Evolutionary conservation across 495 filamentous ascomycete species (phyloP).

Genomic region (Aspergillus carlsbadensis): DNA sequence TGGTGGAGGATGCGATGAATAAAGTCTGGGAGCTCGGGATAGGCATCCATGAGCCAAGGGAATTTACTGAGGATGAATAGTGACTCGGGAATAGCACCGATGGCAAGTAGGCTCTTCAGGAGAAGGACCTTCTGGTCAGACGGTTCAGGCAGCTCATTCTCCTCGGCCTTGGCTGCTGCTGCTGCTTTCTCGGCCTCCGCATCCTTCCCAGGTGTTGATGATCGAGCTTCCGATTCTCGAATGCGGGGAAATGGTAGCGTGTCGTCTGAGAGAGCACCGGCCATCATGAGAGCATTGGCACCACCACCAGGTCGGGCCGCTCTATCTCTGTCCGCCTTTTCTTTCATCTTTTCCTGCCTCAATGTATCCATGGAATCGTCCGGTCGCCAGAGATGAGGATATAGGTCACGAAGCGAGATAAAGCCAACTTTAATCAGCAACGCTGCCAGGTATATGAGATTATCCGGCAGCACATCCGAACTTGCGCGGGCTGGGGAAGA

Average conservation of each 20-base stretch:
- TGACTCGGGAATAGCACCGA: conserved; percentile 90
- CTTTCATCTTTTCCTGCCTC: conserved; percentile 63
- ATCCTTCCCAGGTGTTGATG: conserved; percentile 49
- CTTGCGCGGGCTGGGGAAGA: conserved; percentile 66
- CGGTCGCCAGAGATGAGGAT: conserved; percentile 84
- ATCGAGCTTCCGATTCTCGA: conserved; percentile 43
- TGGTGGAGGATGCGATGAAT: conserved; percentile 83
- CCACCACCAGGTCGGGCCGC: conserved; percentile 61
- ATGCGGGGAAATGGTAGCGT: conserved; percentile 53
- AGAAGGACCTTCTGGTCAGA: conserved; percentile 87
- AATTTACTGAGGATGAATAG: conserved; percentile 90
- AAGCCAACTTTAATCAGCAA: conserved; percentile 97
- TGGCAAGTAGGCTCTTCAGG: conserved; percentile 79
- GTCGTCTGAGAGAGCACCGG: conserved; percentile 85
- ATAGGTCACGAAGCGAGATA: conserved; percentile 90
- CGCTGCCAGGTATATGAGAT: conserved; percentile 86
- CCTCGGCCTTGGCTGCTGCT: conserved; percentile 45
- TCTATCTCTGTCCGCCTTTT: conserved; percentile 76
- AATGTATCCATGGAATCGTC: conserved; percentile 79
- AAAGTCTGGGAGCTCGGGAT: conserved; percentile 72
- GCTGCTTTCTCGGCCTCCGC: conserved; percentile 49
- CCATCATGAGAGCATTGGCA: conserved; percentile 85
- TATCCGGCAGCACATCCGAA: conserved; percentile 76
- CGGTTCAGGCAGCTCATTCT: conserved; percentile 70
- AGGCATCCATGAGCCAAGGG: conserved; percentile 82